Evolutionary conservation across 2,329 filamentous ascomycete species (phyloP).

Genomic region (Colletotrichum horii): DNA sequence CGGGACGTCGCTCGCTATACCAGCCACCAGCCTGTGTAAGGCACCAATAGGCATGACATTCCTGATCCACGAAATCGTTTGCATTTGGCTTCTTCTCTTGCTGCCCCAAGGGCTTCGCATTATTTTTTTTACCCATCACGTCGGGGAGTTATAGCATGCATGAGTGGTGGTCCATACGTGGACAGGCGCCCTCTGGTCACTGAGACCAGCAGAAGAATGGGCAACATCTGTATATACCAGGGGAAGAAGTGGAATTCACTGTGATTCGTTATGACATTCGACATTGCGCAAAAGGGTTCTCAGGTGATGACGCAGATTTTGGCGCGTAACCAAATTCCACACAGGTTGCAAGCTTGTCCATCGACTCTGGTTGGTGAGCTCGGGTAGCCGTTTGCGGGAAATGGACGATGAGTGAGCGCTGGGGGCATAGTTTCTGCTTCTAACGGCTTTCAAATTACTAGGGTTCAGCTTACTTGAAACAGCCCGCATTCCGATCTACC

Average conservation of each 20-base stretch:
- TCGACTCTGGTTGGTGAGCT: neutral
- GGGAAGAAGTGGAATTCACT: slow-evolving; percentile 10
- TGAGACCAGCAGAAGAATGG: neutral
- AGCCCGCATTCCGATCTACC: neutral
- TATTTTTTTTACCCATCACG: neutral
- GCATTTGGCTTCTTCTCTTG: slow-evolving; percentile 4
- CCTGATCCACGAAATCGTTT: neutral
- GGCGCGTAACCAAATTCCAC: neutral
- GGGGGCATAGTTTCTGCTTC: neutral
- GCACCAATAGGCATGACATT: slow-evolving; percentile 6
- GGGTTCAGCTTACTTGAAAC: neutral
- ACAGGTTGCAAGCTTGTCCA: neutral
- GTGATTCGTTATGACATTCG: neutral
- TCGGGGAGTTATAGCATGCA: neutral
- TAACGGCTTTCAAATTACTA: neutral
- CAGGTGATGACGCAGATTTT: neutral
- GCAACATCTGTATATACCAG: slow-evolving; percentile 16
- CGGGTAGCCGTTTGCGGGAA: neutral
- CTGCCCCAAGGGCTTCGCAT: slow-evolving; percentile 1
- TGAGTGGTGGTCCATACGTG: neutral
- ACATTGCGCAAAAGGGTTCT: neutral
- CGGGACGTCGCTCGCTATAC: slow-evolving; percentile 7
- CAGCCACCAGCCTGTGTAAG: neutral
- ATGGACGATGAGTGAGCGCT: neutral
- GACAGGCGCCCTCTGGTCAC: neutral